Conservation (phyloP, 768 basidiomycete species). For the Crassisporium funariophilum region DNA sequence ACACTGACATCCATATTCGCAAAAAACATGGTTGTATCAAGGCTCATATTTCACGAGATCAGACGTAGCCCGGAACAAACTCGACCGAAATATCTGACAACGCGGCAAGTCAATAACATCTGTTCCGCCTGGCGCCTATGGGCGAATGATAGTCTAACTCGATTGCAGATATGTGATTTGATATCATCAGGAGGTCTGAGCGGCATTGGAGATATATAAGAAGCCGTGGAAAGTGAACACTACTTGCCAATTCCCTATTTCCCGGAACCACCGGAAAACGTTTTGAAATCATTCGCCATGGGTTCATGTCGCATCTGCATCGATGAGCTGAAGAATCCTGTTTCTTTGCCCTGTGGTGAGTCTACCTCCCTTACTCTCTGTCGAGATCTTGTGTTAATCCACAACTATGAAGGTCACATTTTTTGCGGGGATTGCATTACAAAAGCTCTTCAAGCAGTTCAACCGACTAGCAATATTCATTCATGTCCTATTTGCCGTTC, state of each 20-base stretch:
- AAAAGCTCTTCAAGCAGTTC: constrained; percentile 49
- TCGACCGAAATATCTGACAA: constrained; percentile 23
- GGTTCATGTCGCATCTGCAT: constrained; percentile 63
- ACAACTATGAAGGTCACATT: constrained; percentile 50
- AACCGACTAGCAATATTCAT: constrained; percentile 47
- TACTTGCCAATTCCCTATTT: constrained; percentile 5
- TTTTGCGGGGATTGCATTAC: constrained; percentile 65
- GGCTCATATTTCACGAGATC: constrained; percentile 7
- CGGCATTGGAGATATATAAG: constrained; percentile 9
- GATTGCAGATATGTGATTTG: no score
- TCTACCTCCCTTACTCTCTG: not conserved
- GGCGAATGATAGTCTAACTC: no score
- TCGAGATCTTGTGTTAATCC: constrained; percentile 1
- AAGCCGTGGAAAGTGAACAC: constrained; percentile 5
- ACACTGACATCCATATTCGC: constrained; percentile 7
- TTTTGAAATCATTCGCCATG: constrained; percentile 27
- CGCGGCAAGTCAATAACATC: constrained; percentile 20
- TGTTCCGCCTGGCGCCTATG: constrained; percentile 16
- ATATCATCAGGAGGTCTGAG: no score
- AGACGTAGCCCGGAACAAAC: constrained; percentile 23
- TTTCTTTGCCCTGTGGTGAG: constrained; percentile 67
- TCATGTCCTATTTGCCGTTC: no score
- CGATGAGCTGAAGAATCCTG: constrained; percentile 54
- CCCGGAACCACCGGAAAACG: constrained; percentile 17
- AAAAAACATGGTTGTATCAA: constrained; percentile 12